Conservation (phyloP, 805 yeast genomes). For the Kazachstania psychrophila region DNA sequence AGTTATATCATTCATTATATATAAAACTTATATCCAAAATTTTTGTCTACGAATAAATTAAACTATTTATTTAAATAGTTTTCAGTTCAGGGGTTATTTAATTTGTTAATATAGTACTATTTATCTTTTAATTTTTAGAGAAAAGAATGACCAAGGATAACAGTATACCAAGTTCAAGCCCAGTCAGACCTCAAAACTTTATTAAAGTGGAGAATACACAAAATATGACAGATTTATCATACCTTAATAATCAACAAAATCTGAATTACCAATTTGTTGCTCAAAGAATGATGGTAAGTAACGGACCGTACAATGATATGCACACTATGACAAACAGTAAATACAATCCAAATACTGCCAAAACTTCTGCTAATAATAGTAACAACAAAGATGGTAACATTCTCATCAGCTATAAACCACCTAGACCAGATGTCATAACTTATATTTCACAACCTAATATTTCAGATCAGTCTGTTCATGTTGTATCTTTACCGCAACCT, state of each 20-base stretch:
- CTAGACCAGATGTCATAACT: constrained; percentile 2
- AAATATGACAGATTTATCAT: not conserved
- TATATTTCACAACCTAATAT: constrained; percentile 4
- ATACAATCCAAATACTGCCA: not conserved
- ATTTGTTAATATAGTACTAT: too few relatives aligned
- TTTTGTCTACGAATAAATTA: too few relatives aligned
- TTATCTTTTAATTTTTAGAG: too few relatives aligned
- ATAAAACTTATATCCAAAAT: too few relatives aligned
- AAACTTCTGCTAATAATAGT: not conserved
- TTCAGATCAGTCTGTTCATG: not conserved
- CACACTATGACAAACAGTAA: not conserved
- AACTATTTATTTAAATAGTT: too few relatives aligned
- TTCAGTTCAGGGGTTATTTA: too few relatives aligned
- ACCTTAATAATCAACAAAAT: not conserved
- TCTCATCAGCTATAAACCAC: not conserved
- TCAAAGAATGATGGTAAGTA: not conserved
- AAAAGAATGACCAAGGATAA: too few relatives aligned
- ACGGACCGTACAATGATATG: not conserved
- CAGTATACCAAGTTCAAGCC: too few relatives aligned
- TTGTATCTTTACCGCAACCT: constrained; percentile 4
- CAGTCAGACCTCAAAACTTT: not conserved
- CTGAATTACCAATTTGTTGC: not conserved
- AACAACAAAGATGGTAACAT: not conserved
- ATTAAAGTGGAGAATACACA: constrained; percentile 1
- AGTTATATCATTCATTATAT: too few relatives aligned